Percentiles rank a stretch among this genome's conserved stretches.
Conservation (phyloP, 345 rosid species). For the Hirschfeldia incana region DNA sequence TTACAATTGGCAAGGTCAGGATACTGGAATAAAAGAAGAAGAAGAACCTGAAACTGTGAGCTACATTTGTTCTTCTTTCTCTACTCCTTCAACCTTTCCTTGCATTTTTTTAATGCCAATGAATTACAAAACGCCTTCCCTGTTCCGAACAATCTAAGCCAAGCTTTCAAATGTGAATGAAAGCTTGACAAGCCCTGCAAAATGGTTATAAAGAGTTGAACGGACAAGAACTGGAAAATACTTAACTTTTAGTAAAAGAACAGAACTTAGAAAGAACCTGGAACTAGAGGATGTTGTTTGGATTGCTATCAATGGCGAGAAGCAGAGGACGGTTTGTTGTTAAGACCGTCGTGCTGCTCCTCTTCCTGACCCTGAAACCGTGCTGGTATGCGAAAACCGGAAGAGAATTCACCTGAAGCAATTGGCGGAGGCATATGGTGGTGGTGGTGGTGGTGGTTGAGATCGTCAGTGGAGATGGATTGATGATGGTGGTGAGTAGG, state of each 20-base stretch:
- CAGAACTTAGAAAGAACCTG: slow-evolving; percentile 43
- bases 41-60: slow-evolving; percentile 30
- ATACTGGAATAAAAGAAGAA: slow-evolving; percentile 24
- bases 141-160: slow-evolving; percentile 26
- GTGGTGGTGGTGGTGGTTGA: slow-evolving; percentile 25
- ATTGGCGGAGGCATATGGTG: slow-evolving; percentile 46
- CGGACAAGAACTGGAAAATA: neutral
- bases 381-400: slow-evolving; percentile 82
- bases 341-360: slow-evolving; percentile 77
- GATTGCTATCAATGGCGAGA: slow-evolving; percentile 67
- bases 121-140: slow-evolving; percentile 33
- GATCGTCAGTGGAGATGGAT: slow-evolving; percentile 40
- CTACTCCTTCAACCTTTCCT: slow-evolving; percentile 25
- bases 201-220: slow-evolving; percentile 4
- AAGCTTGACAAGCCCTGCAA: slow-evolving; percentile 27
- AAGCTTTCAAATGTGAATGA: slow-evolving; percentile 19
- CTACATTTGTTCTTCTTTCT: neutral
- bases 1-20: slow-evolving; percentile 31
- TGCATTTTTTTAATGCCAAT: slow-evolving; percentile 46
- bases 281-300: slow-evolving; percentile 24
- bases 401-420: slow-evolving; percentile 55
- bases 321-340: slow-evolving; percentile 80
- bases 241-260: neutral
- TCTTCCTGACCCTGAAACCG: slow-evolving; percentile 88
- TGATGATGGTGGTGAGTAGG: slow-evolving; percentile 49